Base-by-base conservation (phyloP, 2,329 filamentous ascomycete genomes). In the Paecilomyces niveus region DNA sequence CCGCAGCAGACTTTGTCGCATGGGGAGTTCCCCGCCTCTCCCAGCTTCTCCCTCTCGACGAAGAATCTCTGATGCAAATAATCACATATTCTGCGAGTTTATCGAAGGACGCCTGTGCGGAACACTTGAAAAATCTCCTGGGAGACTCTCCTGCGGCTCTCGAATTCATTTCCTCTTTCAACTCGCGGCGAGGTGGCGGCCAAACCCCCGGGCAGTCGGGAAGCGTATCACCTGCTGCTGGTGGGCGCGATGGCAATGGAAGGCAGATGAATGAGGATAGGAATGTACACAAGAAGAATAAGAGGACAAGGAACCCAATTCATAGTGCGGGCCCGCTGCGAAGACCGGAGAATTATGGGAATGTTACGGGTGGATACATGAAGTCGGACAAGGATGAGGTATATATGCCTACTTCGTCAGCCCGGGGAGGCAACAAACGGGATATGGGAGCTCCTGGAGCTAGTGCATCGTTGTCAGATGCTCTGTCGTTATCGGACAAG, bases 41-140 rank as follows among this genome's bases (percentile, higher is more conserved):
- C 24, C 85, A 85, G 69, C 81, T 99, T 15, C 82, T 99, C 0
- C 91, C 92, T 7, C 80, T 97, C 10, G 92, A 96, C 35, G 86
- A 96, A 35, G 86, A 89, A 11, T 92, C 93, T 49, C 80, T 97
- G 32, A 85, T 86, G 68, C 90, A 97, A 70, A 83, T 97, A 51
- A 81, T 97, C 64, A 85, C 90, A 54, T 97, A 97, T 72, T 86
- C 90, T 2, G 80, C 85, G 35, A 88, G 86, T 0, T 81, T 97
- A 8, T 86, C 91, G 7, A 92, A 89, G 69, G 77, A 85, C 55
- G 89, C 88, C 63, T 89, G 90, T 13, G 91, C 86, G 55, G 87
- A 92, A 50, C 91, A 97, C 73, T 88, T 99, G 61, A 89, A 87
- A 72, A 91, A 94, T 69, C 80, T 99, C 56, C 83, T 99, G 0